Evolutionary conservation across 768 basidiomycete species (phyloP).

Genomic region (Solioccasus polychromus): DNA sequence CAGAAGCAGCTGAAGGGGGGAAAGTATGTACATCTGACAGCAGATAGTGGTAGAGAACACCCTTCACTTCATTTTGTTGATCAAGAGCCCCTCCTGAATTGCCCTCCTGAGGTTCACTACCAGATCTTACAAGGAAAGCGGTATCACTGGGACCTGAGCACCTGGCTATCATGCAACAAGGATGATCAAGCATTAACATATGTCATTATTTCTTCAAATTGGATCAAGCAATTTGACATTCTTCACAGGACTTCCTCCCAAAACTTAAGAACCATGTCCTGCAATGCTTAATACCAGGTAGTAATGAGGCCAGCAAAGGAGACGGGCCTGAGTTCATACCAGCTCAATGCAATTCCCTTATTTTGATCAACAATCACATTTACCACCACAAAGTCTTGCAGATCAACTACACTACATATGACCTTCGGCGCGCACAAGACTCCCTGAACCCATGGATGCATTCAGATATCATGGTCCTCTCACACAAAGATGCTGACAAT

Average conservation of each 20-base stretch:
- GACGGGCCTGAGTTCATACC: not conserved
- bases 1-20: not conserved
- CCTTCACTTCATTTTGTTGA: not conserved
- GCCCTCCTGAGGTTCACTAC: not conserved
- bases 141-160: not conserved
- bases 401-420: slow-evolving; percentile 35
- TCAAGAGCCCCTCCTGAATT: not conserved
- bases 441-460: slow-evolving; percentile 12
- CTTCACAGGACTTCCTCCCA: not conserved
- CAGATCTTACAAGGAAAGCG: not conserved
- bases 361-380: slow-evolving; percentile 14
- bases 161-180: not conserved
- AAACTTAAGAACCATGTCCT: not conserved
- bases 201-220: not conserved
- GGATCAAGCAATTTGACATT: not conserved
- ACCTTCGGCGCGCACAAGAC: slow-evolving; percentile 25
- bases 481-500: slow-evolving; percentile 1
- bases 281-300: not conserved
- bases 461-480: slow-evolving; percentile 24
- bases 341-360: slow-evolving; percentile 1
- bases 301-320: not conserved
- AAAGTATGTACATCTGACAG: not conserved
- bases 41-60: not conserved
- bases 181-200: not conserved
- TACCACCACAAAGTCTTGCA: slow-evolving; percentile 20